phyloP scores from a whole-genome alignment of 345 rosid genomes.

The Isatis tinctoria region DNA sequence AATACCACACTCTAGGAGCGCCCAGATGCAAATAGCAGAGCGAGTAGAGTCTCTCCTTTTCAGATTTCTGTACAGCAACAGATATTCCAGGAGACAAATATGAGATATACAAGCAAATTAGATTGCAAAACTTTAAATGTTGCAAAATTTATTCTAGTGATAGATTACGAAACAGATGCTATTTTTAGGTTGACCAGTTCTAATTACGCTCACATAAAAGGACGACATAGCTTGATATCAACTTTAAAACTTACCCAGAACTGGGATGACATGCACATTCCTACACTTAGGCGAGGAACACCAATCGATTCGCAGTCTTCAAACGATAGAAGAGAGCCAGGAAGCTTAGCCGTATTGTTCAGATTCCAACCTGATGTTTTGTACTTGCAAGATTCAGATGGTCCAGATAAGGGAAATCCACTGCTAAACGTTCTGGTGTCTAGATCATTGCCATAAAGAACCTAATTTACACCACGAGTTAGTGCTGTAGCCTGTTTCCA shows the following conservation, averaged over 20 bases:
- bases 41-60: constrained; percentile 59
- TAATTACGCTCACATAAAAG: background rate
- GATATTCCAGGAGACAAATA: constrained; percentile 12
- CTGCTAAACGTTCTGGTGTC: constrained; percentile 51
- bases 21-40: constrained; percentile 67
- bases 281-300: constrained; percentile 56
- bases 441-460: constrained; percentile 47
- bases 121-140: background rate
- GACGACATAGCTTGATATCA: constrained; percentile 3
- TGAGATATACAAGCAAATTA: constrained; percentile 14
- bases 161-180: background rate
- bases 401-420: constrained; percentile 53
- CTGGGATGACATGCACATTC: constrained; percentile 67
- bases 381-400: constrained; percentile 30
- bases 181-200: background rate
- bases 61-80: constrained; percentile 52
- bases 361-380: constrained; percentile 66
- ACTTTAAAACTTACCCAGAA: constrained; percentile 52
- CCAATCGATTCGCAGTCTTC: constrained; percentile 41
- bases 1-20: constrained; percentile 64
- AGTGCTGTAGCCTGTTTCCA: background rate
- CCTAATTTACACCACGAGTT: constrained; percentile 40
- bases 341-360: constrained; percentile 54
- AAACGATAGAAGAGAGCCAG: constrained; percentile 63
- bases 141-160: background rate